These are phyloP conservation scores for Ascochyta lentis DNA, from an alignment of 2,329 filamentous ascomycete species.

Conservation along the genomic window DNA sequence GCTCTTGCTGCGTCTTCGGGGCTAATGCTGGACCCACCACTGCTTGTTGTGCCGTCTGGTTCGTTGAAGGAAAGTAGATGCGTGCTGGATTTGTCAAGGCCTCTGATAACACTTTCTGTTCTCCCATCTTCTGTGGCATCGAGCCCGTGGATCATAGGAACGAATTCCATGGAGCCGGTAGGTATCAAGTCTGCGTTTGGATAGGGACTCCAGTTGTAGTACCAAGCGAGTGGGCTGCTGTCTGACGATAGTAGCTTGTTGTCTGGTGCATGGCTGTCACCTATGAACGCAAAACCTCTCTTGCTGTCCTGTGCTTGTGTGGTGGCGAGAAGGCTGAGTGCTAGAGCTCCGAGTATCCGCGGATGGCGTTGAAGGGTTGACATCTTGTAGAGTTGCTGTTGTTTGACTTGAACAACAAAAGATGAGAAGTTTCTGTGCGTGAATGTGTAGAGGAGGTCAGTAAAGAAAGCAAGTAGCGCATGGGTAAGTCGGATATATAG, in stretches of 20 bases:
- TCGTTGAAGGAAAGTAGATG: conserved; percentile 81
- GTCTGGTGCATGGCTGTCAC: conserved; percentile 59
- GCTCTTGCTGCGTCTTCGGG: conserved; percentile 69
- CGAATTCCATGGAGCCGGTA: conserved; percentile 67
- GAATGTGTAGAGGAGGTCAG: neutral
- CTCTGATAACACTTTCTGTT: conserved; percentile 66
- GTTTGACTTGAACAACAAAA: neutral
- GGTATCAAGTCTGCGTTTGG: conserved; percentile 61
- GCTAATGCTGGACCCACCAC: conserved; percentile 69
- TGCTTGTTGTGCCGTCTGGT: conserved; percentile 66
- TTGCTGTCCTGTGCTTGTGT: conserved; percentile 59
- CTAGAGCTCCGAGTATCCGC: conserved; percentile 3
- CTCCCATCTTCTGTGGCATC: conserved; percentile 49
- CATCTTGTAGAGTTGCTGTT: neutral
- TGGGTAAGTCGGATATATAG: conserved; percentile 15
- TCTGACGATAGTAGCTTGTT: conserved; percentile 70
- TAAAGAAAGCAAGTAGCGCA: neutral
- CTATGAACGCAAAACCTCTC: conserved; percentile 75
- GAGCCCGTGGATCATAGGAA: conserved; percentile 81
- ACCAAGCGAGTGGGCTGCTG: conserved; percentile 74
- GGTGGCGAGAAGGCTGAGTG: conserved; percentile 19
- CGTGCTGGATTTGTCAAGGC: conserved; percentile 64
- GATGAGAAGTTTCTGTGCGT: neutral
- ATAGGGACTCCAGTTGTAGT: conserved; percentile 77
- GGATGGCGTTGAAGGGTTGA: conserved; percentile 1